These are phyloP conservation scores for Mycosphaerella sp. DNA, from an alignment of 2,329 filamentous ascomycete genomes.

Conservation along the genomic window DNA sequence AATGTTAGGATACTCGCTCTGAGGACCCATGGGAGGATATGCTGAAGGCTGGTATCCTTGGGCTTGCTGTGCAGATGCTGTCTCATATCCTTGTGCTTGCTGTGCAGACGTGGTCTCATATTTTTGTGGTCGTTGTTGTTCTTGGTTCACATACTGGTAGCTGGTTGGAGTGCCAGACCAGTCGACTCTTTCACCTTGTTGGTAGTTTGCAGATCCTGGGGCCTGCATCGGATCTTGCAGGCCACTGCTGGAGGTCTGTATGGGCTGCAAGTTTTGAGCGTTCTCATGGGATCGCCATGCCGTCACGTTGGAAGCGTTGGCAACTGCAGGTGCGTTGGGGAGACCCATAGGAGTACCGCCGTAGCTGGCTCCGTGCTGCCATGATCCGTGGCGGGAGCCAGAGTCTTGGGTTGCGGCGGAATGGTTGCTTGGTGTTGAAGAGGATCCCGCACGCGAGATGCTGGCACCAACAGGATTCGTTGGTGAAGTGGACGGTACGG, in stretches of 20 bases:
- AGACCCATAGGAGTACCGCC: conserved; percentile 18
- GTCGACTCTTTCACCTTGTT: conserved; percentile 20
- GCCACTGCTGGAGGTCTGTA: conserved; percentile 6
- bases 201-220: conserved; percentile 12
- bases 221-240: conserved; percentile 19
- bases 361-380: conserved; percentile 24
- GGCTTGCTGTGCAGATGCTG: conserved; percentile 17
- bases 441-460: conserved; percentile 25
- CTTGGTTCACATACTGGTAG: conserved; percentile 24
- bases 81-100: conserved; percentile 8
- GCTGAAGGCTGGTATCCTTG: conserved; percentile 16
- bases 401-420: conserved; percentile 24
- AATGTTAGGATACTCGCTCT: conserved; percentile 23
- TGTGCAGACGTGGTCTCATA: conserved; percentile 23
- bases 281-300: conserved; percentile 30
- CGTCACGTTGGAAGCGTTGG: conserved; percentile 20
- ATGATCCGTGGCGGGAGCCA: conserved; percentile 25
- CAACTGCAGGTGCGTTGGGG: conserved; percentile 14
- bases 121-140: conserved; percentile 22
- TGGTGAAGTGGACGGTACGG: conserved; percentile 24
- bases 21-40: conserved; percentile 21
- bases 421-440: conserved; percentile 26
- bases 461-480: conserved; percentile 20
- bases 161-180: conserved; percentile 20
- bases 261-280: conserved; percentile 11